Conservation (phyloP, 805 yeast species). For the Wickerhamomyces canadensis region DNA sequence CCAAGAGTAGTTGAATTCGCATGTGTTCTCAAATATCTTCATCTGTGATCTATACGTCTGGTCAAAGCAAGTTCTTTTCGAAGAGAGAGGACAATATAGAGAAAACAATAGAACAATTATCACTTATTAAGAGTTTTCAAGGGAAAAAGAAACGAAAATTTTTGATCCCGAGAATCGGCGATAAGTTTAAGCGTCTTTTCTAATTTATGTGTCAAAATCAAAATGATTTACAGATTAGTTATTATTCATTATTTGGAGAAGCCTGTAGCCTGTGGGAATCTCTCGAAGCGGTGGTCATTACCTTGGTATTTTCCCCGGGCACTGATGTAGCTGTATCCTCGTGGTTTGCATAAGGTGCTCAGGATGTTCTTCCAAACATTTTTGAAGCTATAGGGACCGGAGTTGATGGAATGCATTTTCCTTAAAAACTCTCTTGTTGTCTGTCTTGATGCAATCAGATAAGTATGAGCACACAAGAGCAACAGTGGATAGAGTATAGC, state of each 20-base stretch:
- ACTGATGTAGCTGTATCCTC: conserved; percentile 32
- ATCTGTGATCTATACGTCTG: too few relatives aligned
- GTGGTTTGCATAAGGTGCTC: conserved; percentile 29
- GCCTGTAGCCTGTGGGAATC: not conserved
- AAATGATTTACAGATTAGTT: too few relatives aligned
- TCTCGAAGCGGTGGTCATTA: conserved; percentile 36
- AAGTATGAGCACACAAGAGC: conserved; percentile 48
- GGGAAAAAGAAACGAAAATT: too few relatives aligned
- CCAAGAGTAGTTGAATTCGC: conserved; percentile 81
- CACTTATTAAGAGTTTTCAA: too few relatives aligned
- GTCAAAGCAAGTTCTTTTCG: too few relatives aligned
- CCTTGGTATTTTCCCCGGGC: conserved; percentile 25
- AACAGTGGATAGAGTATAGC: conserved; percentile 50
- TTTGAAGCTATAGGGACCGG: conserved; percentile 34
- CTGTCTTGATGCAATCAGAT: conserved; percentile 48
- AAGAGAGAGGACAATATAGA: too few relatives aligned
- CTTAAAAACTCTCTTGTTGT: conserved; percentile 70
- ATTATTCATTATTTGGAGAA: conserved; percentile 7
- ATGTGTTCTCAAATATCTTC: conserved; percentile 74
- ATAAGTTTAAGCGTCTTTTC: too few relatives aligned
- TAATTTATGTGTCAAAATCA: too few relatives aligned
- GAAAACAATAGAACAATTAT: too few relatives aligned
- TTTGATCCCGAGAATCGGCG: too few relatives aligned
- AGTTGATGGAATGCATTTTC: conserved; percentile 33
- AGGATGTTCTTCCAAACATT: conserved; percentile 27